Percentiles rank a stretch among this genome's conserved stretches.
phyloP scores from a whole-genome alignment of 2,329 filamentous ascomycete species.

The Colletotrichum tamarilloi region DNA sequence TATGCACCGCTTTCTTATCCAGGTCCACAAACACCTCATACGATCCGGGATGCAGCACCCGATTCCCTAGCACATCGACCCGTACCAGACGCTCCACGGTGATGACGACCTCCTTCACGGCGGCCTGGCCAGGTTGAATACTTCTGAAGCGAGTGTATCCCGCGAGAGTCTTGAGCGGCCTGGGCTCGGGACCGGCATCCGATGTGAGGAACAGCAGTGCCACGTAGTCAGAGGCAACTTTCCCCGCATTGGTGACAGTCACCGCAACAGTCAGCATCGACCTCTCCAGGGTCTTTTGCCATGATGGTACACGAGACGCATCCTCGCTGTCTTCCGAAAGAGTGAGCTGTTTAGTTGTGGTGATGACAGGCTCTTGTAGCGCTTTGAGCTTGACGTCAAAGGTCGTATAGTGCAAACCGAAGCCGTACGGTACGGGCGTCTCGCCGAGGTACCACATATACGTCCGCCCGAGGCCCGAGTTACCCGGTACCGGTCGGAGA shows the following conservation, averaged over 20 bases:
- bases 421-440: slow-evolving; percentile 63
- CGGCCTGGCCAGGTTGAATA: slow-evolving; percentile 46
- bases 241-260: slow-evolving; percentile 60
- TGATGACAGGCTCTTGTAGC: background rate
- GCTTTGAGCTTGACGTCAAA: slow-evolving; percentile 48
- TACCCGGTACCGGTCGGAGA: slow-evolving; percentile 52
- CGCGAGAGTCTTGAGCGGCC: slow-evolving; percentile 63
- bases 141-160: slow-evolving; percentile 58
- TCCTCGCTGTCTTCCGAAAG: background rate
- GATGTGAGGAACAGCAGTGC: slow-evolving; percentile 61
- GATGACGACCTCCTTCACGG: slow-evolving; percentile 50
- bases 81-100: slow-evolving; percentile 62
- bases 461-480: slow-evolving; percentile 60
- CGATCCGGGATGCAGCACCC: slow-evolving; percentile 63
- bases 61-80: slow-evolving; percentile 60
- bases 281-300: slow-evolving; percentile 4
- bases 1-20: background rate
- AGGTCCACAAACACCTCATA: slow-evolving; percentile 61
- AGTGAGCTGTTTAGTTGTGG: background rate
- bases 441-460: slow-evolving; percentile 67
- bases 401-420: slow-evolving; percentile 68
- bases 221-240: slow-evolving; percentile 61
- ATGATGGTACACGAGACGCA: background rate
- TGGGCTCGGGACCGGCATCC: slow-evolving; percentile 57
- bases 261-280: slow-evolving; percentile 48